Percentiles rank a stretch among this genome's conserved stretches.
These are phyloP conservation scores for Capronia americana DNA, from an alignment of 2,329 filamentous ascomycete species.

Conservation along the genomic window DNA sequence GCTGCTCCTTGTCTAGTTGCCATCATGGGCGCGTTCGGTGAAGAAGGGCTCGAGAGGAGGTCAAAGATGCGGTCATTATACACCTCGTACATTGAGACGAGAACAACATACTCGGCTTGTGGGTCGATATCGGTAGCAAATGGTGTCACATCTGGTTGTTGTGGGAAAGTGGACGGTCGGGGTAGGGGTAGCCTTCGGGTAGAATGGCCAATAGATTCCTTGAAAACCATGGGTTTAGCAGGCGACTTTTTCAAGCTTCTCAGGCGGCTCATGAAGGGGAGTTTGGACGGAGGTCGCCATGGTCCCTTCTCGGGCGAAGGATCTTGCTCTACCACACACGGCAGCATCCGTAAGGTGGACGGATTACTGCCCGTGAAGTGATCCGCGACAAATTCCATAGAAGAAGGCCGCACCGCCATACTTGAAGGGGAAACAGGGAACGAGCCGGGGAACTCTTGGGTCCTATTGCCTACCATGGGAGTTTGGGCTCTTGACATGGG, in stretches of 20 bases:
- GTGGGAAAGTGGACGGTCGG: conserved; percentile 73
- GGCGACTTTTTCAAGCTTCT: conserved; percentile 39
- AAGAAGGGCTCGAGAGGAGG: conserved; percentile 68
- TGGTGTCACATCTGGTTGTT: conserved; percentile 74
- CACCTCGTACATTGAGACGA: conserved; percentile 98
- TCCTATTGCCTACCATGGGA: conserved; percentile 50
- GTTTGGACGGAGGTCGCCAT: conserved; percentile 42
- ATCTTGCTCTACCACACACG: conserved; percentile 15
- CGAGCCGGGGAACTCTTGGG: conserved; percentile 44
- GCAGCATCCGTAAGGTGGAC: conserved; percentile 14
- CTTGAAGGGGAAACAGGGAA: conserved; percentile 28
- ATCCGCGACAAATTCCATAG: conserved; percentile 15
- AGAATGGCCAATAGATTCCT: conserved; percentile 61
- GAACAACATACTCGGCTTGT: conserved; percentile 79
- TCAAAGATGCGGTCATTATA: conserved; percentile 99
- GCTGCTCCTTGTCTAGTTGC: conserved; percentile 52
- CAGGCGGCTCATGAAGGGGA: conserved; percentile 41
- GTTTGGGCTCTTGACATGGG: conserved; percentile 63
- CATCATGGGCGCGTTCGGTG: conserved; percentile 49
- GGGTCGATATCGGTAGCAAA: conserved; percentile 71
- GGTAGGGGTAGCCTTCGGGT: conserved; percentile 68
- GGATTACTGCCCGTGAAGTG: conserved; percentile 19
- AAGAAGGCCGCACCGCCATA: background rate
- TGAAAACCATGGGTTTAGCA: conserved; percentile 47
- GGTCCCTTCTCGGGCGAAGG: conserved; percentile 26